Evolutionary conservation across 1,139 yeast genomes (phyloP), one percentile per base, ranked within the genome.

Genomic region (Suhomyces maxii): DNA sequence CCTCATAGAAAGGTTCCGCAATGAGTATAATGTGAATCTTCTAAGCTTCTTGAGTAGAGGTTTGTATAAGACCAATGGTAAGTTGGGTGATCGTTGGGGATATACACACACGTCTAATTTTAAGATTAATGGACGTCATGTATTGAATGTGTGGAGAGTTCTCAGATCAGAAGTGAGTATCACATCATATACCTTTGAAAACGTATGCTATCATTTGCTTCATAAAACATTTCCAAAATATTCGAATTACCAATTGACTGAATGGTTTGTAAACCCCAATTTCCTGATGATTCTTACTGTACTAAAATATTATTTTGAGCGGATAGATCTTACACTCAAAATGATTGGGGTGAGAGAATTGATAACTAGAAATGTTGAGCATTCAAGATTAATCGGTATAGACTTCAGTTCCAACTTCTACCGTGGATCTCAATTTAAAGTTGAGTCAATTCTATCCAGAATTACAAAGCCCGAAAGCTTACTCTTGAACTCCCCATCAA

Each of bases 351-450:
- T 79, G 13, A 84, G 82, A 47, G 96, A 89, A 53, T 61, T 89
- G 6, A 73, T 93, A 1, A 74, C 84, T 7, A 76, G 84, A 55
- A 88, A 88, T 40, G 82, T 86, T 14, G 98, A 91, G 55, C 88
- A 89, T 62, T 89, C 97, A 0, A 73, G 97, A 39, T 65, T 93
- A 34, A 79, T 90, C 36, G 99, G 99, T 0, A 82, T 93, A 37
- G 98, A 93, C 57, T 93, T 90, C 63, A 80, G 84, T 59, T 89
- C 97, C 1, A 90, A 90, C 13, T 81, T 87, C 52, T 85, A 89
- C 46, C 70, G 99, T 50, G 99, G 99, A 0, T 90, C 98, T 0
- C 99, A 93, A 59, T 93, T 77, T 61, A 91, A 89, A 59, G 97
- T 93, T 3, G 99, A 93, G 59, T 87, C 97, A 0, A 76, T 91